phyloP scores from a whole-genome alignment of 176 grass and related monocot species.

The Pontederia paniculata region DNA sequence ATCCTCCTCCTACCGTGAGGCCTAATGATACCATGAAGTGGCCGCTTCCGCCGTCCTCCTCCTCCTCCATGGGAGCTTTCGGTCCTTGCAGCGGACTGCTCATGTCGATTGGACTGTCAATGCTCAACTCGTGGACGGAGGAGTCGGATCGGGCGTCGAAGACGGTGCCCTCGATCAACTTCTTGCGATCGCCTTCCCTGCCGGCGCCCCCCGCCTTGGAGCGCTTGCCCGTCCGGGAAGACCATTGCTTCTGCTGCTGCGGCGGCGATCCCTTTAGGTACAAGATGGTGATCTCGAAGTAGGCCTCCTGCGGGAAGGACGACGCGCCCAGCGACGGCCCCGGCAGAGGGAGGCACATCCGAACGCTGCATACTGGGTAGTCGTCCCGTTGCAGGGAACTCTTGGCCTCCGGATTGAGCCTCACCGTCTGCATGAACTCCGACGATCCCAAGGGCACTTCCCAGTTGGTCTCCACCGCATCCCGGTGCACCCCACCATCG shows the following conservation, averaged over 20 bases:
- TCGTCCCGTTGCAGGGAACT: slow-evolving; percentile 18
- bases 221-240: slow-evolving; percentile 30
- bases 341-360: slow-evolving; percentile 69
- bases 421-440: slow-evolving; percentile 71
- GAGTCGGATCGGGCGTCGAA: neutral
- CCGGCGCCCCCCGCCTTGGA: slow-evolving; percentile 10
- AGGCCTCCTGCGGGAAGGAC: slow-evolving; percentile 81
- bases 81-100: slow-evolving; percentile 18
- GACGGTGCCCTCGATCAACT: slow-evolving; percentile 36
- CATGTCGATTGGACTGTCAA: neutral
- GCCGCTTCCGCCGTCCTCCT: slow-evolving; percentile 22
- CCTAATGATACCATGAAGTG: slow-evolving; percentile 51
- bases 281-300: slow-evolving; percentile 87
- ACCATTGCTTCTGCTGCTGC: slow-evolving; percentile 34
- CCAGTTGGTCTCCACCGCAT: slow-evolving; percentile 39
- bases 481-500: slow-evolving; percentile 28
- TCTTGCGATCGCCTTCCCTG: slow-evolving; percentile 46
- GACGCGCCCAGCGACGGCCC: slow-evolving; percentile 50
- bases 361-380: neutral
- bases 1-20: slow-evolving; percentile 20
- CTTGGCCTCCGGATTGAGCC: slow-evolving; percentile 42
- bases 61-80: slow-evolving; percentile 18
- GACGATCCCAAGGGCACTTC: slow-evolving; percentile 46
- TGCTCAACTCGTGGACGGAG: neutral
- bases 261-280: slow-evolving; percentile 34